A percentile compares a stretch with the other conserved stretches of the same genome.
phyloP scores from a whole-genome alignment of 2,329 filamentous ascomycete species.

The Hymenoscyphus scutula region DNA sequence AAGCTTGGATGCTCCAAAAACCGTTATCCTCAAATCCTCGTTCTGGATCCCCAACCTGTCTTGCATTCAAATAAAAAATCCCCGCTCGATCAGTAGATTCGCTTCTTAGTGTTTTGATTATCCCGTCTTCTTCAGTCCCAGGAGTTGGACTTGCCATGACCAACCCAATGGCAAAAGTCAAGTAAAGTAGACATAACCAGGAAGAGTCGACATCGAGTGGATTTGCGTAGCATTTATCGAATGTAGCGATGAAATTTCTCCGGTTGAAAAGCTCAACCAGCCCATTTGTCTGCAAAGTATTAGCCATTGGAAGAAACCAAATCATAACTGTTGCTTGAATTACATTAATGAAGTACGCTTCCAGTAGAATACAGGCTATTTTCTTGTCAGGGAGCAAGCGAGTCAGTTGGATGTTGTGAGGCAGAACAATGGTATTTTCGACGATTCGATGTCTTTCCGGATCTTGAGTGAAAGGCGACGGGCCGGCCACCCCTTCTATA shows the following conservation, averaged over 20 bases:
- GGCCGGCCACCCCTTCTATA: slow-evolving; percentile 28
- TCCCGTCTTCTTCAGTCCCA: slow-evolving; percentile 47
- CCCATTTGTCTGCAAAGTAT: slow-evolving; percentile 50
- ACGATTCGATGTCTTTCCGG: slow-evolving; percentile 29
- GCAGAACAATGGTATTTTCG: slow-evolving; percentile 38
- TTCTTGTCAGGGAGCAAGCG: slow-evolving; percentile 54
- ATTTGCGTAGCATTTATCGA: slow-evolving; percentile 54
- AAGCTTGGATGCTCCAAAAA: slow-evolving; percentile 63
- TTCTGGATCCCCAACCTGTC: slow-evolving; percentile 46
- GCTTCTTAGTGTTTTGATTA: slow-evolving; percentile 51
- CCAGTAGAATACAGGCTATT: slow-evolving; percentile 53
- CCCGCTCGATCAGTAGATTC: slow-evolving; percentile 55
- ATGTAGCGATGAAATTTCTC: slow-evolving; percentile 45
- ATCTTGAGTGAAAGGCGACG: slow-evolving; percentile 30
- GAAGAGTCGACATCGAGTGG: slow-evolving; percentile 49
- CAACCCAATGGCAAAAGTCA: slow-evolving; percentile 62
- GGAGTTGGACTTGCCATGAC: slow-evolving; percentile 53
- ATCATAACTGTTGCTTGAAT: too few species aligned
- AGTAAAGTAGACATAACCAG: slow-evolving; percentile 57
- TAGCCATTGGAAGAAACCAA: too few species aligned
- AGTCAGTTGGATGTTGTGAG: slow-evolving; percentile 45
- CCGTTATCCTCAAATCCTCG: slow-evolving; percentile 58
- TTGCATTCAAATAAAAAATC: slow-evolving; percentile 60
- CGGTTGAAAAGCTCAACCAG: slow-evolving; percentile 60
- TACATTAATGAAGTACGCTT: slow-evolving; percentile 62